Conservation (phyloP, 441 rosid genomes). For the Adansonia grandidieri region DNA sequence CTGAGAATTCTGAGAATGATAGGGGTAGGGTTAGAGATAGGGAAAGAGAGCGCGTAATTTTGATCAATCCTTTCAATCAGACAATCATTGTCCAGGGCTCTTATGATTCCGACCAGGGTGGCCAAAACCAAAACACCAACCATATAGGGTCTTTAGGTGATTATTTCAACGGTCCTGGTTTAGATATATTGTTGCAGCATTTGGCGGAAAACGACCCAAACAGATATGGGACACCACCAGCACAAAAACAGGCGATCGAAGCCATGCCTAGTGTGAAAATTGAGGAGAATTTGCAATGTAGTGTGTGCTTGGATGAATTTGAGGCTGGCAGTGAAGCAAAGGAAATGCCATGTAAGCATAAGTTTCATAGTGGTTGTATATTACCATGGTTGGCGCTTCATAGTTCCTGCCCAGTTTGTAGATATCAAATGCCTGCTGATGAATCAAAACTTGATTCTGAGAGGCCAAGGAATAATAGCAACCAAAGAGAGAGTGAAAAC, state of each 20-base stretch:
- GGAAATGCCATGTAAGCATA: conserved; percentile 43
- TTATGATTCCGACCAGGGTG: conserved; percentile 35
- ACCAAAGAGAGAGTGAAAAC: conserved; percentile 38
- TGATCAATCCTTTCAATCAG: conserved; percentile 74
- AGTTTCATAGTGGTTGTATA: conserved; percentile 59
- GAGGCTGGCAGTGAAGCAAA: conserved; percentile 48
- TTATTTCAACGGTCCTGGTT: conserved; percentile 66
- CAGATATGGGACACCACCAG: conserved; percentile 63
- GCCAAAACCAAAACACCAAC: conserved; percentile 45
- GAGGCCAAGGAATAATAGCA: conserved; percentile 30
- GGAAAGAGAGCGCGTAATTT: conserved; percentile 60
- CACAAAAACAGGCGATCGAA: conserved; percentile 31
- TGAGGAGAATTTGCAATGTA: conserved; percentile 52
- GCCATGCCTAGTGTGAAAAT: conserved; percentile 47
- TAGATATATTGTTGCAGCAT: conserved; percentile 59
- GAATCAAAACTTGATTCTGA: conserved; percentile 56
- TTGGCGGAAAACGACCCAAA: conserved; percentile 58
- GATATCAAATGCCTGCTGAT: conserved; percentile 53
- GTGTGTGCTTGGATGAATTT: conserved; percentile 68
- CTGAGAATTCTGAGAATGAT: conserved; percentile 53
- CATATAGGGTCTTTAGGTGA: conserved; percentile 64
- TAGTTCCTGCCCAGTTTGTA: conserved; percentile 71
- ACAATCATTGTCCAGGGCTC: conserved; percentile 67
- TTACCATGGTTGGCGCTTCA: conserved; percentile 76
- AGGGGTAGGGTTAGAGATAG: conserved; percentile 52